Conservation (phyloP, 164 flowering plant species). For the Piper betle region DNA sequence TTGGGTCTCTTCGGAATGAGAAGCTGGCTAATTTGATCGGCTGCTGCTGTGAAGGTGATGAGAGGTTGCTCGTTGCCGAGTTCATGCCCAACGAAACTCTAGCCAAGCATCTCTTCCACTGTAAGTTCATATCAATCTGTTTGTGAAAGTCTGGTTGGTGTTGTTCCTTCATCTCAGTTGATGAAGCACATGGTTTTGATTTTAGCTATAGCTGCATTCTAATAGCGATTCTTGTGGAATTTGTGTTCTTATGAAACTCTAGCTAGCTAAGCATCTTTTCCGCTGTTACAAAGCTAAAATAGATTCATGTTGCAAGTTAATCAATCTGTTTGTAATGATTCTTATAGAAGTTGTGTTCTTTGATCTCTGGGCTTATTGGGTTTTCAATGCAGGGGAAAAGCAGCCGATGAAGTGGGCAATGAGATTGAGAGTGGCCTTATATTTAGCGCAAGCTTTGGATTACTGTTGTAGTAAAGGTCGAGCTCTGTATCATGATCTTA, state of each 20-base stretch:
- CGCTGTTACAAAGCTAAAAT: no score
- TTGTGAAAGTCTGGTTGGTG: no score
- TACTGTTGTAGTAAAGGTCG: constrained; percentile 82
- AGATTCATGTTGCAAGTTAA: no score
- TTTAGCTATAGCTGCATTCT: no score
- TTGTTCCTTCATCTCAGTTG: no score
- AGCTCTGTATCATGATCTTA: constrained; percentile 84
- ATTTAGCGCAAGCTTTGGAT: constrained; percentile 77
- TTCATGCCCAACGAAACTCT: constrained; percentile 85
- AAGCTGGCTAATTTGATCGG: constrained; percentile 74
- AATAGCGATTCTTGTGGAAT: no score
- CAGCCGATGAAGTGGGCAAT: constrained; percentile 98
- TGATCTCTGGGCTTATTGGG: no score
- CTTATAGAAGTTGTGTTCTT: no score
- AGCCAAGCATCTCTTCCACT: constrained; percentile 85
- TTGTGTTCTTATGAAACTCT: no score
- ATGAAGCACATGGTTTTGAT: no score
- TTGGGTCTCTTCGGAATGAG: constrained; percentile 69
- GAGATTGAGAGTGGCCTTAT: constrained; percentile 84
- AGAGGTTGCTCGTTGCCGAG: constrained; percentile 82
- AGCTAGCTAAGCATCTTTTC: no score
- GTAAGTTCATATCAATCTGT: constrained; percentile 24
- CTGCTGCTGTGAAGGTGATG: constrained; percentile 69
- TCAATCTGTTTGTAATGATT: no score
- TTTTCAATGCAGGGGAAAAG: constrained; percentile 47